These are phyloP conservation scores for Pythium aquatile DNA, from an alignment of 352 stramenopile species.

Conservation along the genomic window DNA sequence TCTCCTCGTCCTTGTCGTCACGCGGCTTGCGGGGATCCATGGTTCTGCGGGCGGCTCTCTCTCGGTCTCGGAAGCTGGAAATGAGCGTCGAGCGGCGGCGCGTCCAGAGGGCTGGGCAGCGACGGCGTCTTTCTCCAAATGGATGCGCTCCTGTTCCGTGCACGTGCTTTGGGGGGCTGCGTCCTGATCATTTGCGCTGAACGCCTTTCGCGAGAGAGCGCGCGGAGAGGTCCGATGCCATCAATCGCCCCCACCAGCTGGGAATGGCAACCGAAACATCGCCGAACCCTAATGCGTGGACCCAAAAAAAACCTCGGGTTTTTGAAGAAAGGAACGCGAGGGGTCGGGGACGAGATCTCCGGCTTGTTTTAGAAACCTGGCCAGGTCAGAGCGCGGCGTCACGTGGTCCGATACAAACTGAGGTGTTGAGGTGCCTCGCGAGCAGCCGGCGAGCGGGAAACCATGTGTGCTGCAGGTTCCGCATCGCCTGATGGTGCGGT, in stretches of 20 bases:
- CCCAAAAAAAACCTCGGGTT: slow-evolving; percentile 9
- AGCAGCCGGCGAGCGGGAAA: neutral
- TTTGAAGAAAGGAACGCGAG: too few species aligned
- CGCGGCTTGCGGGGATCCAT: slow-evolving; percentile 27
- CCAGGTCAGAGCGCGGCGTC: neutral
- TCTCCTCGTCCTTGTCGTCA: slow-evolving; percentile 24
- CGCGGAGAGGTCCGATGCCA: slow-evolving; percentile 19
- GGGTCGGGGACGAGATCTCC: slow-evolving; percentile 1
- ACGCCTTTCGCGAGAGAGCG: slow-evolving; percentile 9
- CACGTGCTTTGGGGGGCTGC: slow-evolving; percentile 16
- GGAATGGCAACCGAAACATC: slow-evolving; percentile 3
- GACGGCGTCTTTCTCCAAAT: slow-evolving; percentile 25
- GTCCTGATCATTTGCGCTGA: slow-evolving; percentile 10
- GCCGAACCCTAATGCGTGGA: neutral
- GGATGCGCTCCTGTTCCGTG: slow-evolving; percentile 19
- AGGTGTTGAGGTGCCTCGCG: neutral
- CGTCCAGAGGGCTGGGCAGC: neutral
- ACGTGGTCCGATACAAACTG: neutral
- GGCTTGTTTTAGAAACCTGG: slow-evolving; percentile 10
- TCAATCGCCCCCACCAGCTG: slow-evolving; percentile 22
- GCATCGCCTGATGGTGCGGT: neutral
- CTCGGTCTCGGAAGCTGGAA: neutral
- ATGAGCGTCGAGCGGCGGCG: slow-evolving; percentile 2
- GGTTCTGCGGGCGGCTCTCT: neutral
- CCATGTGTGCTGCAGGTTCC: neutral